Evolutionary conservation across 2,329 filamentous ascomycete species (phyloP), one percentile per base, ranked within the genome.

Genomic region (Fusarium marasasianum): DNA sequence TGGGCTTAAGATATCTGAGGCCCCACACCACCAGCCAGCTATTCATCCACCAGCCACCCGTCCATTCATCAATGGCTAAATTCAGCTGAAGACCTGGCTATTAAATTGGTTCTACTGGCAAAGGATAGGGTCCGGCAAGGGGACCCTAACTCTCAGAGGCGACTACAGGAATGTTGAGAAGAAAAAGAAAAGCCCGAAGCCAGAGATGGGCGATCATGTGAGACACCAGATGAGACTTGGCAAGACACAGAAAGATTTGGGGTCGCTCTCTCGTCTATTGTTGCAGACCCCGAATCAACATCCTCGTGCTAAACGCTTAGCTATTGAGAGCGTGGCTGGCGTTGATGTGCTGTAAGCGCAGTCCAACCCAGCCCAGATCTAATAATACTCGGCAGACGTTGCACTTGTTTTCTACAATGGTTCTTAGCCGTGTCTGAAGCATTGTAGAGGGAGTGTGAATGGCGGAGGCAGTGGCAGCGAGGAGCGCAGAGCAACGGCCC

Each of bases 371-470:
- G 41, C 41, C 20, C 22, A 58, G 44, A 24, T 75, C 62, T 63
- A 75, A 71, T 51, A 58, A 61, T 67, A 64, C 68, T 55, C 55
- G 43, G 37, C 66, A 43, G 44, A 40, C 43, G 48, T 66, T 61
- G 35, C 29, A 35, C 38, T 41, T 57, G 38, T 43, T 56, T 53
- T 63, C 62, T 60, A 40, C 40, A 62, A 24, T 65, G n/a, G 33
- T 44, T 53, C 40, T 26, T 48, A 15, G 14, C 47, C 40, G 47
- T 58, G 26, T 58, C 26, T 73, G 38, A 33, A 47, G 66, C 7
- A 29, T n/a, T 26, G 35, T n/a, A 29, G 26, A 54, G 24, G 35
- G 20, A 40, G 20, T n/a, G 35, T 40, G 51, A 54, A 38, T 26
- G 33, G 33, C 33, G 33, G 33, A 35, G 33, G 33, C 33, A 35